These are phyloP conservation scores for Sarcomyxa edulis DNA, from an alignment of 768 basidiomycete genomes.

Conservation along the genomic window DNA sequence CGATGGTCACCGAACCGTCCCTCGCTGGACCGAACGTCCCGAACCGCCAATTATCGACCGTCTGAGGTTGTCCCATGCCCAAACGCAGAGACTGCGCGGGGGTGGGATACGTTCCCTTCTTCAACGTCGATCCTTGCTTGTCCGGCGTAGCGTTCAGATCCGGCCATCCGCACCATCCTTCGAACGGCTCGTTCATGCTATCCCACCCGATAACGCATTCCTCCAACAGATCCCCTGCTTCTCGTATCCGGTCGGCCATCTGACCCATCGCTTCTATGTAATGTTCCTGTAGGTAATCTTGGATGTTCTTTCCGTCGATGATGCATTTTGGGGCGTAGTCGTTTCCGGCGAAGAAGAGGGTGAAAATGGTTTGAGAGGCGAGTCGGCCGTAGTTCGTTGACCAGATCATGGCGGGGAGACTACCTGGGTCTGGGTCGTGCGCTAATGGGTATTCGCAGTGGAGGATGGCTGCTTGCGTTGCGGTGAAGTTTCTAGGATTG, in stretches of 20 bases:
- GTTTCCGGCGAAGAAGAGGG: slow-evolving; percentile 89
- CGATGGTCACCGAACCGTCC: slow-evolving; percentile 72
- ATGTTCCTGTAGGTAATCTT: slow-evolving; percentile 79
- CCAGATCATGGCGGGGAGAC: slow-evolving; percentile 95
- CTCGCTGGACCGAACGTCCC: slow-evolving; percentile 71
- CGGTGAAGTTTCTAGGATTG: slow-evolving; percentile 77
- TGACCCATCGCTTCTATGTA: slow-evolving; percentile 71
- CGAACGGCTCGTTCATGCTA: slow-evolving; percentile 89
- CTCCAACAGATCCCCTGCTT: slow-evolving; percentile 75
- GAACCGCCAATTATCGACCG: slow-evolving; percentile 81
- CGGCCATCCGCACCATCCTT: slow-evolving; percentile 66
- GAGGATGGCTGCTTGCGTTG: slow-evolving; percentile 80
- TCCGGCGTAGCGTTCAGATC: slow-evolving; percentile 64
- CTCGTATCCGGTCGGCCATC: slow-evolving; percentile 70
- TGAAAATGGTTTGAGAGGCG: slow-evolving; percentile 84
- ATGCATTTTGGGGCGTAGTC: slow-evolving; percentile 88
- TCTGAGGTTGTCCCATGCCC: slow-evolving; percentile 83
- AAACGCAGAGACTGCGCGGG: slow-evolving; percentile 80
- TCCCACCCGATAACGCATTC: slow-evolving; percentile 96
- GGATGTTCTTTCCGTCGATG: slow-evolving; percentile 89
- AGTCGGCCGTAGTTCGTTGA: slow-evolving; percentile 92
- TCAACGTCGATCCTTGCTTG: slow-evolving; percentile 65
- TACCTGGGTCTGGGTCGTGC: slow-evolving; percentile 56
- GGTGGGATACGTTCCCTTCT: slow-evolving; percentile 85
- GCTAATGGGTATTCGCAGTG: slow-evolving; percentile 84